These are phyloP conservation scores for Mrakia hoshinonis DNA, from an alignment of 768 basidiomycete species.

Conservation along the genomic window DNA sequence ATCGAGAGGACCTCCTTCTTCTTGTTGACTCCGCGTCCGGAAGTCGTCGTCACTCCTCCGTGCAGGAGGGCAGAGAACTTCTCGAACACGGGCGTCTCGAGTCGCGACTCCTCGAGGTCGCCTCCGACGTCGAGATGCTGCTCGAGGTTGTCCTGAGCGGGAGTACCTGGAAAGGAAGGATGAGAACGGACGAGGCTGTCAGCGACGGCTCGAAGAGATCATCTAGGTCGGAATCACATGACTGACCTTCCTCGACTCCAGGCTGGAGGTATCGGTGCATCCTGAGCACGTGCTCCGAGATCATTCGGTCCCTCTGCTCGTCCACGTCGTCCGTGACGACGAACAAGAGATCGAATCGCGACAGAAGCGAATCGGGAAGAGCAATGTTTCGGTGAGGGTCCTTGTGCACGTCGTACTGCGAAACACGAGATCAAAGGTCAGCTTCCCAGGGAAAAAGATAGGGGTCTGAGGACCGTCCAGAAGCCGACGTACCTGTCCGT, in stretches of 20 bases:
- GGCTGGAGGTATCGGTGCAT: conserved; percentile 96
- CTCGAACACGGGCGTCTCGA: conserved; percentile 75
- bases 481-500: conserved; percentile 64
- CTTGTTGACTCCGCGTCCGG: conserved; percentile 42
- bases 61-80: conserved; percentile 95
- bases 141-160: conserved; percentile 72
- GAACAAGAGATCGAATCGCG: conserved; percentile 96
- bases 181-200: no score
- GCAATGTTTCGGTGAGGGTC: conserved; percentile 99
- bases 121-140: conserved; percentile 84
- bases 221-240: no score
- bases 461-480: no score
- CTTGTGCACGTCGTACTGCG: conserved; percentile 95
- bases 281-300: conserved; percentile 94
- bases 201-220: background rate
- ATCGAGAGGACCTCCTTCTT: conserved; percentile 82
- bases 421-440: background rate
- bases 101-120: conserved; percentile 48
- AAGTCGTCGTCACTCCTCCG: conserved; percentile 54
- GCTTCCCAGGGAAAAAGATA: background rate
- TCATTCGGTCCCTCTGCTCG: conserved; percentile 81
- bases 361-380: conserved; percentile 90
- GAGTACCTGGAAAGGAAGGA: conserved; percentile 46
- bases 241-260: conserved; percentile 83
- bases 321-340: conserved; percentile 98